Conservation (phyloP, 805 yeast genomes). For the Schwanniomyces pseudopolymorphus region DNA sequence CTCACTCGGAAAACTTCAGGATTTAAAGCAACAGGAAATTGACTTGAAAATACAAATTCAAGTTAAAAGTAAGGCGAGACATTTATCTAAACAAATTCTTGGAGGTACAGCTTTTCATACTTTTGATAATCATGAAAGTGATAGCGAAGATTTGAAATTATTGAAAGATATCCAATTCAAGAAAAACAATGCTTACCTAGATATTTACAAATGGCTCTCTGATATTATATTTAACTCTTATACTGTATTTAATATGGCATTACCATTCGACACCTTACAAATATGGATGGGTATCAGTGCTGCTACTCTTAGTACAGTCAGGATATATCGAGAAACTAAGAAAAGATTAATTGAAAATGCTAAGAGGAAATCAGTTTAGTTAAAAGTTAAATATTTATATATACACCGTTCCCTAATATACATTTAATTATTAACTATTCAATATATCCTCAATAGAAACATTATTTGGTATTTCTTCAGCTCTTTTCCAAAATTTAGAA, state of each 20-base stretch:
- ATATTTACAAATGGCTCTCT: conserved; percentile 37
- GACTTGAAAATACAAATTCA: conserved; percentile 58
- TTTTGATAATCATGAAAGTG: conserved; percentile 3
- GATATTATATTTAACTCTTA: conserved; percentile 42
- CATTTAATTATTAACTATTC: background rate
- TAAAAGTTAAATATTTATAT: background rate
- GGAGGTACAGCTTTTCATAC: conserved; percentile 17
- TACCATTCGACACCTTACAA: conserved; percentile 40
- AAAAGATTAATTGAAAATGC: conserved; percentile 19
- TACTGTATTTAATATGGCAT: conserved; percentile 36
- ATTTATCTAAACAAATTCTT: conserved; percentile 40
- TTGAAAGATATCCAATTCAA: conserved; percentile 35
- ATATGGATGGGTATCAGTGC: conserved; percentile 49
- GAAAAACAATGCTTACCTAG: conserved; percentile 37
- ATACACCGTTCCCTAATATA: background rate
- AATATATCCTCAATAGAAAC: conserved; percentile 37
- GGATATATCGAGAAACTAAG: conserved; percentile 39
- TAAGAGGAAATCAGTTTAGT: background rate
- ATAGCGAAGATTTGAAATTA: conserved; percentile 5
- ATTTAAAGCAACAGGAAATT: conserved; percentile 47
- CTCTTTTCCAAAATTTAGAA: conserved; percentile 88
- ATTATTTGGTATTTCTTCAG: conserved; percentile 38
- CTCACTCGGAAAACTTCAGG: conserved; percentile 43
- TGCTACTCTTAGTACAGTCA: conserved; percentile 34
- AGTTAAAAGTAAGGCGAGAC: conserved; percentile 56